Evolutionary conservation across 176 grass and related monocot genomes (phyloP).

Genomic region (Triticum turgidum): DNA sequence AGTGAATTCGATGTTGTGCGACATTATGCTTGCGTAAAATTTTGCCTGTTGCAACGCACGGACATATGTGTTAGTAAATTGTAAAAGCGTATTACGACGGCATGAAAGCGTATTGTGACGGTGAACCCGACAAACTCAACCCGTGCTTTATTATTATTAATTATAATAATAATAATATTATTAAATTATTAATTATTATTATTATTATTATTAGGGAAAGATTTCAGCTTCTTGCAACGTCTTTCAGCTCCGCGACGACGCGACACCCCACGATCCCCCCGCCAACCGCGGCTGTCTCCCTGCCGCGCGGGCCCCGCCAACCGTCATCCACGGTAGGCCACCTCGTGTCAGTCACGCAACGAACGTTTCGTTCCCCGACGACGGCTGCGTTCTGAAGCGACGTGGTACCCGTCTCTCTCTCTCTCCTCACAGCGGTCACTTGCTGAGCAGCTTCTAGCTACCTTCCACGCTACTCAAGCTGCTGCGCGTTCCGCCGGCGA

Average conservation of each 20-base stretch:
- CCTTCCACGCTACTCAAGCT: slow-evolving; percentile 44
- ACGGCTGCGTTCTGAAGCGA: slow-evolving; percentile 41
- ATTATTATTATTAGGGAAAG: too few species aligned
- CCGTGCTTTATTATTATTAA: too few species aligned
- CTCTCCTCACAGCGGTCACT: slow-evolving; percentile 24
- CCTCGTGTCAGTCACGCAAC: background rate
- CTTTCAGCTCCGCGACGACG: background rate
- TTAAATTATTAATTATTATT: too few species aligned
- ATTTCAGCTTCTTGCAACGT: too few species aligned
- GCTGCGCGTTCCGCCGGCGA: background rate
- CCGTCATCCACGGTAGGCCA: accelerated
- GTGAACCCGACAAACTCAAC: too few species aligned
- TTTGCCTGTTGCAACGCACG: too few species aligned
- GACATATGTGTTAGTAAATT: too few species aligned
- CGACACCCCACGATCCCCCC: slow-evolving; percentile 15
- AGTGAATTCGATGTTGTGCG: too few species aligned
- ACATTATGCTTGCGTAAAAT: too few species aligned
- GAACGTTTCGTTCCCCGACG: background rate
- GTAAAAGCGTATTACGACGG: too few species aligned
- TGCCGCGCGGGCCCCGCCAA: background rate
- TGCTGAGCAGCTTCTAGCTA: background rate
- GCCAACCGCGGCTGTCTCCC: background rate
- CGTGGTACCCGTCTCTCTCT: slow-evolving; percentile 29
- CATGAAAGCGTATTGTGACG: too few species aligned
- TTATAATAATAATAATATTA: too few species aligned